Evolutionary conservation across 2,329 filamentous ascomycete species (phyloP).

Genomic region (Cadophora malorum): DNA sequence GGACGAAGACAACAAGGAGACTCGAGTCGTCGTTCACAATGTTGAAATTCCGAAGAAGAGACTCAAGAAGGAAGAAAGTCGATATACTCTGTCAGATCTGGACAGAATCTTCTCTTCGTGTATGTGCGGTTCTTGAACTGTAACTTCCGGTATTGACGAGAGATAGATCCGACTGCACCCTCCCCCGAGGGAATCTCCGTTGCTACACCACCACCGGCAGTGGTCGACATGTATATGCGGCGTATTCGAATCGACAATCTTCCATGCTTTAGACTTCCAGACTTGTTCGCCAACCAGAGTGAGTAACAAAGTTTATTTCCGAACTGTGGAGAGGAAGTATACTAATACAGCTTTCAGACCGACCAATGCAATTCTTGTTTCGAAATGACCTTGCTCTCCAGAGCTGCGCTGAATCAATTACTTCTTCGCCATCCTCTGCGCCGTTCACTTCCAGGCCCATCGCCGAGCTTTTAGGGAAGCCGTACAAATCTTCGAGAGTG

Average conservation of each 20-base stretch:
- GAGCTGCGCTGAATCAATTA: neutral
- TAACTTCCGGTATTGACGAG: neutral
- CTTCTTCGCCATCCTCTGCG: neutral
- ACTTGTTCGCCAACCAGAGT: neutral
- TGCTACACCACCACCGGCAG: neutral
- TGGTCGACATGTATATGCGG: neutral
- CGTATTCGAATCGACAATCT: constrained; percentile 3
- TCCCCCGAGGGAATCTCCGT: neutral
- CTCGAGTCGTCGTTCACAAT: neutral
- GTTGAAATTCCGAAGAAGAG: constrained; percentile 13
- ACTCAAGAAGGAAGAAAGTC: constrained; percentile 10
- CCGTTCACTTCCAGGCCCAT: neutral
- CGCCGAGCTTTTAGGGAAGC: neutral
- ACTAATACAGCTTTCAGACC: neutral
- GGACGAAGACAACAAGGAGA: constrained; percentile 4
- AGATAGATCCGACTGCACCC: constrained; percentile 3
- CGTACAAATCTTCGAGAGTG: neutral
- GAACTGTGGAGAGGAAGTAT: neutral
- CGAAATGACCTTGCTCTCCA: neutral
- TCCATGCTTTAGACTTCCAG: neutral
- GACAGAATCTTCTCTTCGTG: neutral
- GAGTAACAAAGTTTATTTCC: neutral
- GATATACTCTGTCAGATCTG: constrained; percentile 2
- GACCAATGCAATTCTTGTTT: neutral
- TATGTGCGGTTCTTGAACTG: neutral